These are phyloP conservation scores for Colletotrichum caudatum DNA, from an alignment of 2,329 filamentous ascomycete genomes.

Conservation along the genomic window DNA sequence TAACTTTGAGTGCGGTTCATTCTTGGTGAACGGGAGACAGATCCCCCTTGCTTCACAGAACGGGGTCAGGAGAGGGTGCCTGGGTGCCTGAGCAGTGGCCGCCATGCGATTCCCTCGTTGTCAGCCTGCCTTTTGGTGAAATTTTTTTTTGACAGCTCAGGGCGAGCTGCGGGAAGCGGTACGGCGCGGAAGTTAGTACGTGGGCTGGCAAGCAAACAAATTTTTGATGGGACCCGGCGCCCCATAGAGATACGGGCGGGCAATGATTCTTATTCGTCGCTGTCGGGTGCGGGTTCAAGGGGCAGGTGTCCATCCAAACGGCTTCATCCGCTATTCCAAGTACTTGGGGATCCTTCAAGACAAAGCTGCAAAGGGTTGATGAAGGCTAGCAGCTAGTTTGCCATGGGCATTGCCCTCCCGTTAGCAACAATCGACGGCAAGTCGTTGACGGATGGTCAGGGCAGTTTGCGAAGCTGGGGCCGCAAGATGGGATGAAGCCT, in stretches of 20 bases:
- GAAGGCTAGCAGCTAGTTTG: background rate
- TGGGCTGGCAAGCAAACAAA: conserved; percentile 39
- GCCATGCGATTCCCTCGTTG: conserved; percentile 15
- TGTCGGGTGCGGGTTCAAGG: conserved; percentile 3
- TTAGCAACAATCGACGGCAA: conserved; percentile 13
- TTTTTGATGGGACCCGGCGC: conserved; percentile 24
- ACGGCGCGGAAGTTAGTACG: conserved; percentile 41
- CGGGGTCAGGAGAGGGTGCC: conserved; percentile 22
- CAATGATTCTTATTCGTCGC: conserved; percentile 18
- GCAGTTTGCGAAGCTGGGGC: conserved; percentile 21
- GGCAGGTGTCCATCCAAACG: conserved; percentile 8
- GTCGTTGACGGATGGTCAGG: conserved; percentile 12
- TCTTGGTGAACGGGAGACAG: conserved; percentile 12
- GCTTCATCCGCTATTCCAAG: conserved; percentile 9
- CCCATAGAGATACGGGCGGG: conserved; percentile 22
- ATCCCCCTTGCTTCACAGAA: conserved; percentile 24
- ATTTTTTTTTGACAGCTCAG: conserved; percentile 25
- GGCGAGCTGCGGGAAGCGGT: conserved; percentile 38
- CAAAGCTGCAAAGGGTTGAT: background rate
- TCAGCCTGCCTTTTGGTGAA: conserved; percentile 3
- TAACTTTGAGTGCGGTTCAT: conserved; percentile 11
- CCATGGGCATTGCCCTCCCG: background rate
- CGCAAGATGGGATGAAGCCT: conserved; percentile 40
- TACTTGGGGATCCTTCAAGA: background rate
- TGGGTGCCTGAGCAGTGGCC: conserved; percentile 9